Evolutionary conservation across 2,329 filamentous ascomycete species (phyloP).

Genomic region (Pseudopyricularia javanii): DNA sequence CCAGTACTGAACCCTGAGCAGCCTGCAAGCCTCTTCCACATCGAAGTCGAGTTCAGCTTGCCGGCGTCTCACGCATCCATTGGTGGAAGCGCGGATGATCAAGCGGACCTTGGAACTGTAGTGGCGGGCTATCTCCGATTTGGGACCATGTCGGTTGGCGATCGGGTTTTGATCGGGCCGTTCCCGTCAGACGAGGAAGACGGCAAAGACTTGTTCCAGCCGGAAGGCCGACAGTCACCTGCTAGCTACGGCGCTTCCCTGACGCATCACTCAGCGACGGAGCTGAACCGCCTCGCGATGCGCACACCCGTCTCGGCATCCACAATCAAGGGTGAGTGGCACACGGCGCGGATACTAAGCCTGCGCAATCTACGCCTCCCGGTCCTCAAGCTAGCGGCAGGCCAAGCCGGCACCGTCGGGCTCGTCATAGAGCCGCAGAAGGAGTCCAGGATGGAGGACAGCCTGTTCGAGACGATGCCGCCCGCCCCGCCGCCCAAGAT

Average conservation of each 20-base stretch:
- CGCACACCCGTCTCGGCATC: conserved; percentile 40
- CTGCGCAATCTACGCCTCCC: conserved; percentile 80
- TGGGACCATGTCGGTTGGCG: conserved; percentile 65
- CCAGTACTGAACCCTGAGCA: conserved; percentile 44
- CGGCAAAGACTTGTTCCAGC: conserved; percentile 23
- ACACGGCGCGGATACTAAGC: conserved; percentile 67
- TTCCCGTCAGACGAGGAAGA: conserved; percentile 47
- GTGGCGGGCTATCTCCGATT: conserved; percentile 77
- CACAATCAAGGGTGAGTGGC: conserved; percentile 58
- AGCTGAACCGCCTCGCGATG: conserved; percentile 38
- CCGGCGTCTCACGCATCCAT: conserved; percentile 46
- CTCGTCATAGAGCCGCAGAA: conserved; percentile 43
- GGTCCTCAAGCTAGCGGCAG: conserved; percentile 60
- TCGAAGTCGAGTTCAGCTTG: conserved; percentile 81
- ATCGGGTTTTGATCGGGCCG: conserved; percentile 68
- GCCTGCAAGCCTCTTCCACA: conserved; percentile 62
- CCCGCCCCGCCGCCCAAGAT: conserved; percentile 29
- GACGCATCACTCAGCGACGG: conserved; percentile 39
- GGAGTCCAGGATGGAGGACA: not conserved
- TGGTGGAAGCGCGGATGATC: conserved; percentile 23
- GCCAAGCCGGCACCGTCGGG: conserved; percentile 84
- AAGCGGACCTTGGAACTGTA: conserved; percentile 50
- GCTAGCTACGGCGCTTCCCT: conserved; percentile 36
- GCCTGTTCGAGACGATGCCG: conserved; percentile 8
- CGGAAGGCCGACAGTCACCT: conserved; percentile 32